A percentile compares a stretch with the other conserved stretches of the same genome.
These are phyloP conservation scores for Gryganskiella cystojenkinii DNA, from an alignment of 192 early-diverging fungal genomes.

Conservation along the genomic window DNA sequence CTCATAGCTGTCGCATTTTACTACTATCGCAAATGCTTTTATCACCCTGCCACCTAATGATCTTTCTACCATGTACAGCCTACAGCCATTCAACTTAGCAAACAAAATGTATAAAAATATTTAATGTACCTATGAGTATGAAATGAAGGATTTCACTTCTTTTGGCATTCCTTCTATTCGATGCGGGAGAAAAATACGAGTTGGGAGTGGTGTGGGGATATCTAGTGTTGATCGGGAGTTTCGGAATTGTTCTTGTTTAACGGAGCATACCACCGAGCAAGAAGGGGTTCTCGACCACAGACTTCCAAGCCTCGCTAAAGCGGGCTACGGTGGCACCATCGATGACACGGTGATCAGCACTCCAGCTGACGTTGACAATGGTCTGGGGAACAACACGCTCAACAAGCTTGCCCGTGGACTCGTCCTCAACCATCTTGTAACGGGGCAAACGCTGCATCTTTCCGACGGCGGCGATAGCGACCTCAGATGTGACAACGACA, in stretches of 20 bases:
- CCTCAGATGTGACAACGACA: conserved; percentile 84
- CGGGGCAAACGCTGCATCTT: conserved; percentile 84
- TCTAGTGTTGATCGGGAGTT: background rate
- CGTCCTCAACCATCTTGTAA: conserved; percentile 72
- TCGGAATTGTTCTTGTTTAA: conserved; percentile 25
- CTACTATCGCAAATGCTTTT: too few relatives aligned
- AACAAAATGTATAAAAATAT: too few relatives aligned
- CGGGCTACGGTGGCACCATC: conserved; percentile 96
- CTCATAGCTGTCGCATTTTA: too few relatives aligned
- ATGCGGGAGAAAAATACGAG: too few relatives aligned
- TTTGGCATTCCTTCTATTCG: too few relatives aligned
- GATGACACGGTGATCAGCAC: conserved; percentile 95
- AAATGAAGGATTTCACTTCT: too few relatives aligned
- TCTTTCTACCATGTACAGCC: too few relatives aligned
- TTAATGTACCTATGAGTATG: too few relatives aligned
- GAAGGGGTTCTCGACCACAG: conserved; percentile 85
- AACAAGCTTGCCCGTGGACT: conserved; percentile 54
- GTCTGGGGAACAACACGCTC: conserved; percentile 81
- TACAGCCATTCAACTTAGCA: too few relatives aligned
- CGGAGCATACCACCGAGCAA: conserved; percentile 74
- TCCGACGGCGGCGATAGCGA: conserved; percentile 94
- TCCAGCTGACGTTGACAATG: conserved; percentile 87
- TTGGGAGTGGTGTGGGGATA: background rate
- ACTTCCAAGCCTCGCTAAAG: conserved; percentile 89
- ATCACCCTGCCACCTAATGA: too few relatives aligned